phyloP scores from a whole-genome alignment of 495 filamentous ascomycete species.

The Mytilinidion resinicola region DNA sequence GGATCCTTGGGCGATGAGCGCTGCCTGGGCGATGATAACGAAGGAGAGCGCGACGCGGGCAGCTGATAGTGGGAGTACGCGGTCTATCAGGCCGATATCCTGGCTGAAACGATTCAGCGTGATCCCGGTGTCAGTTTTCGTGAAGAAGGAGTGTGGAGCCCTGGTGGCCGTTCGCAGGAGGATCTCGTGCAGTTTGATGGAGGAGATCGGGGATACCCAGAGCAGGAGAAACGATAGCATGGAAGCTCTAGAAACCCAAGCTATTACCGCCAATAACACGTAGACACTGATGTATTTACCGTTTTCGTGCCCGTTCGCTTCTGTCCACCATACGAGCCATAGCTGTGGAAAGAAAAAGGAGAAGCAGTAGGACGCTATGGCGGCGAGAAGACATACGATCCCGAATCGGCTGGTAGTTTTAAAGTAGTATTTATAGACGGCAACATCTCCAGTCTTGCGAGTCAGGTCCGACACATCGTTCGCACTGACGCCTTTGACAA shows the following conservation, averaged over 20 bases:
- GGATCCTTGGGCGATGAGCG: constrained; percentile 45
- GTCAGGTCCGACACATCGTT: background rate
- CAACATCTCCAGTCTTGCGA: constrained; percentile 24
- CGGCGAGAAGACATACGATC: constrained; percentile 31
- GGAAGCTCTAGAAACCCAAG: constrained; percentile 29
- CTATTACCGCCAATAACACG: constrained; percentile 44
- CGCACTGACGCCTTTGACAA: background rate
- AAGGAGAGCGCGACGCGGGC: background rate
- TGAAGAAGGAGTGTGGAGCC: constrained; percentile 35
- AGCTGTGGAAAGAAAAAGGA: constrained; percentile 18
- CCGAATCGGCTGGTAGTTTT: constrained; percentile 22
- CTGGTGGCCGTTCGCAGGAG: constrained; percentile 41
- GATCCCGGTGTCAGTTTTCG: constrained; percentile 39
- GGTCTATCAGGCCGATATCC: constrained; percentile 44
- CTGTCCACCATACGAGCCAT: constrained; percentile 3
- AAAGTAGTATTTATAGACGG: constrained; percentile 30
- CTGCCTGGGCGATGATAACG: constrained; percentile 23
- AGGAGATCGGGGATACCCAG: constrained; percentile 49
- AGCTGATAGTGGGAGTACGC: constrained; percentile 28
- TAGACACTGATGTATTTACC: constrained; percentile 50
- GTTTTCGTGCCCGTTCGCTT: background rate
- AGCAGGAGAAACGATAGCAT: constrained; percentile 43
- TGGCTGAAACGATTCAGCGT: constrained; percentile 43
- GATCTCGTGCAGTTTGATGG: constrained; percentile 44
- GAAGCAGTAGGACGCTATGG: constrained; percentile 27